Percentiles rank a stretch among this genome's conserved stretches.
phyloP scores from a whole-genome alignment of 257 asterid genomes.

The Anisodus acutangulus region DNA sequence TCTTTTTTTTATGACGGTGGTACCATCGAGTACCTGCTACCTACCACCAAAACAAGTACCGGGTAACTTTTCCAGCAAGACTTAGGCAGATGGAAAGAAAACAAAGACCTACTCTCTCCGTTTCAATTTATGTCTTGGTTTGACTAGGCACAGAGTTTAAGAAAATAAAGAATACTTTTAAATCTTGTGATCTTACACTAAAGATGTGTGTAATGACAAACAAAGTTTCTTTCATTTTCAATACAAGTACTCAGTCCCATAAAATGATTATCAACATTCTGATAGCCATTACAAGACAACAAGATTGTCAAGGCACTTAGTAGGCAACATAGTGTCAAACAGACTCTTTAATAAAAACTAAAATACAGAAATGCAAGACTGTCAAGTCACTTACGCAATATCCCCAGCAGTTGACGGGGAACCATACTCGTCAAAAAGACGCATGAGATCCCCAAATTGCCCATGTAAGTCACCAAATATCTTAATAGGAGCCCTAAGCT shows the following conservation, averaged over 20 bases:
- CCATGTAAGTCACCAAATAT: conserved; percentile 99
- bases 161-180: too few species aligned
- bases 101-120: too few species aligned
- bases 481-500: conserved; percentile 95
- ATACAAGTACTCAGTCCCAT: background rate
- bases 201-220: background rate
- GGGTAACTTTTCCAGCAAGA: background rate
- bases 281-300: background rate
- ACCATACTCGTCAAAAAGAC: conserved; percentile 98
- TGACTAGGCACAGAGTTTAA: too few species aligned
- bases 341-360: background rate
- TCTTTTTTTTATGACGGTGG: background rate
- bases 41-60: background rate
- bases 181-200: too few species aligned
- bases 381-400: conserved; percentile 70
- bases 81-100: background rate
- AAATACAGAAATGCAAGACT: background rate
- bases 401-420: conserved; percentile 99
- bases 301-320: too few species aligned
- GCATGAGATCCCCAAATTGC: conserved; percentile 98
- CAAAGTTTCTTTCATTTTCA: background rate
- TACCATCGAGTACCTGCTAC: background rate
- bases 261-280: background rate
- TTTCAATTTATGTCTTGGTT: too few species aligned
- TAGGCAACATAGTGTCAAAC: background rate